Percentiles rank a stretch among this genome's conserved stretches.
Evolutionary conservation across 805 yeast species (phyloP).

Genomic region (Saccharomycopsis capsularis): DNA sequence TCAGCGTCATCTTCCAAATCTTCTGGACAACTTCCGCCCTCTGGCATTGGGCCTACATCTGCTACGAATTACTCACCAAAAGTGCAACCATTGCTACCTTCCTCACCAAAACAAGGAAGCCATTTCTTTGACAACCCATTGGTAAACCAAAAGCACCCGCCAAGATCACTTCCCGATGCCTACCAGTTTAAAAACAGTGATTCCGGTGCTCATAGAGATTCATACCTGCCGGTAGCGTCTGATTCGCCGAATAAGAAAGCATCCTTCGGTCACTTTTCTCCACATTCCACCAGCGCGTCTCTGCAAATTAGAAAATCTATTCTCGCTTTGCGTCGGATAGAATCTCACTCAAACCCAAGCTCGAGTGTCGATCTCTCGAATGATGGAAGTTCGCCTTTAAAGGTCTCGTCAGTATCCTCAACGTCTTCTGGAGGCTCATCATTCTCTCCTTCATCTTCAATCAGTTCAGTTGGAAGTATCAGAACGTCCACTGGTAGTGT

Average conservation of each 20-base stretch:
- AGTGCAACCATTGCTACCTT: not conserved
- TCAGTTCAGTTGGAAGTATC: constrained; percentile 10
- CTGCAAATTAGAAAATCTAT: constrained; percentile 18
- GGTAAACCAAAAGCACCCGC: not conserved
- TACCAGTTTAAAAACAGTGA: not conserved
- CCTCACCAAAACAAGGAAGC: not conserved
- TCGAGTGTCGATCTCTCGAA: not conserved
- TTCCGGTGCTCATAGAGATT: not conserved
- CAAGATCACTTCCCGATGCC: not conserved
- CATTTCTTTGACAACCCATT: not conserved
- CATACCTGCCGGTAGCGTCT: constrained; percentile 1
- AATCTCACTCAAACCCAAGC: not conserved
- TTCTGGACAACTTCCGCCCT: not conserved
- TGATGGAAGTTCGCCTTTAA: not conserved
- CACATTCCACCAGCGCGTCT: too few species aligned
- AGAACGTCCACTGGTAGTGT: constrained; percentile 13
- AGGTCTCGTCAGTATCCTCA: constrained; percentile 11
- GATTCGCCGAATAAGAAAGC: not conserved
- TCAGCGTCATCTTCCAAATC: not conserved
- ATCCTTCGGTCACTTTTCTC: too few species aligned
- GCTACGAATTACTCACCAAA: not conserved
- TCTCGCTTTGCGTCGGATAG: constrained; percentile 6
- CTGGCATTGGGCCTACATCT: not conserved
- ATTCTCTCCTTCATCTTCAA: constrained; percentile 9
- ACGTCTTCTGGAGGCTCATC: constrained; percentile 6